Conservation (phyloP, 805 yeast species). For the Saccharomycodes ludwigii region DNA sequence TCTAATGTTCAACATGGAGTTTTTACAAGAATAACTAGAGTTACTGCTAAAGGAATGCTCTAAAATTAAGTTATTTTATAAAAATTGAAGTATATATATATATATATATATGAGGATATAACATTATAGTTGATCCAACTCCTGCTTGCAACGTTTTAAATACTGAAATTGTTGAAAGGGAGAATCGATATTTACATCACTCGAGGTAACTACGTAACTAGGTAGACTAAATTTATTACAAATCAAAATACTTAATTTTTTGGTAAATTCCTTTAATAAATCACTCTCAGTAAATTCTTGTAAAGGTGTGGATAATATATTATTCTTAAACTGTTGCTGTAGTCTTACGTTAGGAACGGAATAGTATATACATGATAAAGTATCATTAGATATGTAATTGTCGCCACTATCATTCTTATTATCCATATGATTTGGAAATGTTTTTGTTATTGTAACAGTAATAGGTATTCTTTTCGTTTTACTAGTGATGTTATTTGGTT, state of each 20-base stretch:
- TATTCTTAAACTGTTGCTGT: neutral
- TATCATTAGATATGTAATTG: too few relatives aligned
- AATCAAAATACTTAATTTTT: conserved; percentile 3
- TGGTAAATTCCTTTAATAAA: conserved; percentile 1
- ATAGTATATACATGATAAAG: conserved; percentile 1
- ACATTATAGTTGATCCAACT: neutral
- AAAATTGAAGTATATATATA: neutral
- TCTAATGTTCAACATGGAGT: neutral
- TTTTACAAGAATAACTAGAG: neutral
- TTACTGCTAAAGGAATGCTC: neutral
- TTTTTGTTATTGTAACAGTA: conserved; percentile 2
- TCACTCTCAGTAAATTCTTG: conserved; percentile 3
- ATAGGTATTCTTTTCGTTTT: neutral
- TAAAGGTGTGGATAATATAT: conserved; percentile 2
- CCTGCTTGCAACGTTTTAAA: neutral
- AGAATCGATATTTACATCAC: neutral
- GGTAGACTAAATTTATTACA: conserved; percentile 2
- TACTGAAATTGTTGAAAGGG: neutral
- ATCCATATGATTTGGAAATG: neutral
- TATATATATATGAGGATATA: neutral
- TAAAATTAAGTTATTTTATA: neutral
- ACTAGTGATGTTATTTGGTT: conserved; percentile 1
- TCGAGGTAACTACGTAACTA: conserved; percentile 3
- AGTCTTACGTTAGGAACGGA: conserved; percentile 4
- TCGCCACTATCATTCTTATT: too few relatives aligned